Conservation (phyloP, 345 rosid genomes). For the Arabis alpina region DNA sequence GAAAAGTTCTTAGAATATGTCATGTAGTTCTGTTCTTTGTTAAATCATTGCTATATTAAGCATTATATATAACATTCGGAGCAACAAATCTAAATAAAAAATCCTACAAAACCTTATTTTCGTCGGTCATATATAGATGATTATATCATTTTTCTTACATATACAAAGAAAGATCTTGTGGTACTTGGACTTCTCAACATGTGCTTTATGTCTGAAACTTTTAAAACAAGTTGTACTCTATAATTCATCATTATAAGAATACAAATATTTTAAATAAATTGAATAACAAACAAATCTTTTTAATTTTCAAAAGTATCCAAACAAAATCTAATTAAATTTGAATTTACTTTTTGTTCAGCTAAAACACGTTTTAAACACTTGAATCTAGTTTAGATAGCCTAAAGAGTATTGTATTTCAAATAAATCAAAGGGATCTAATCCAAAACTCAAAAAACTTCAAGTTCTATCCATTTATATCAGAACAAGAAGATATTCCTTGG, state of each 20-base stretch:
- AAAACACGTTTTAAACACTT: neutral
- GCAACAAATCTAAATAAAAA: neutral
- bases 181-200: too few species aligned
- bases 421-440: neutral
- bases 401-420: neutral
- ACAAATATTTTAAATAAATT: neutral
- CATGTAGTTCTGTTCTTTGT: neutral
- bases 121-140: neutral
- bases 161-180: too few species aligned
- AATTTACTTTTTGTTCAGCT: neutral
- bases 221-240: too few species aligned
- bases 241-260: neutral
- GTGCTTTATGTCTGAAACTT: too few species aligned
- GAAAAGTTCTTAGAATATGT: constrained; percentile 6
- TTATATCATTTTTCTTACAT: too few species aligned
- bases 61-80: neutral
- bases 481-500: constrained; percentile 6
- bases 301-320: neutral
- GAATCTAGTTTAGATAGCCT: neutral
- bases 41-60: neutral
- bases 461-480: neutral
- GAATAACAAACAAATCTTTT: neutral
- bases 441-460: neutral
- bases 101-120: neutral
- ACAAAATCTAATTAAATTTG: neutral